Conservation (phyloP, 306 rosid species). For the Gleditsia sinensis region DNA sequence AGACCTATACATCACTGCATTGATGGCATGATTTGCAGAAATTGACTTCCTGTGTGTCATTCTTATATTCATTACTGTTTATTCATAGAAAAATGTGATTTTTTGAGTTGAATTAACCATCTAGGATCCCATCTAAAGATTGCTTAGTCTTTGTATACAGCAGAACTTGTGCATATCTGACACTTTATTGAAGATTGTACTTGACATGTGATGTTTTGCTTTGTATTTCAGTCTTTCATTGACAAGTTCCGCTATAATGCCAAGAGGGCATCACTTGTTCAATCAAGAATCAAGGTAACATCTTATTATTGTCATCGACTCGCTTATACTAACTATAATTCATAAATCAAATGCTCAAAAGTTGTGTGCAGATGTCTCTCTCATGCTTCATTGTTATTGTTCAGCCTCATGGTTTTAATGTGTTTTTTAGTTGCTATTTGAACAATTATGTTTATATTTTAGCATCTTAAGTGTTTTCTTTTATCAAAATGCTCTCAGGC, state of each 20-base stretch:
- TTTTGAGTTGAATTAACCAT: background rate
- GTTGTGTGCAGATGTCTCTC: background rate
- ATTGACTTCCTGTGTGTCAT: background rate
- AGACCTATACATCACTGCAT: constrained; percentile 12
- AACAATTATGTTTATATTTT: constrained; percentile 23
- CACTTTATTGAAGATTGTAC: constrained; percentile 33
- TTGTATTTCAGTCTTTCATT: constrained; percentile 70
- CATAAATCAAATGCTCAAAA: constrained; percentile 27
- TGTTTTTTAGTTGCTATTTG: constrained; percentile 23
- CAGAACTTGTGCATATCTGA: constrained; percentile 20
- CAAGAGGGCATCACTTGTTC: constrained; percentile 98
- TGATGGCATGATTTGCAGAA: background rate
- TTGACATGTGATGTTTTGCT: constrained; percentile 39
- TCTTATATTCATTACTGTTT: background rate
- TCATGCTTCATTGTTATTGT: constrained; percentile 9
- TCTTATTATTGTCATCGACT: constrained; percentile 27
- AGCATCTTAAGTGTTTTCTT: constrained; percentile 8
- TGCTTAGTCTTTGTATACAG: background rate
- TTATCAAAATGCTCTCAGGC: constrained; percentile 57
- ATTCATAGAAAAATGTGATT: background rate
- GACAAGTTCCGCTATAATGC: constrained; percentile 99
- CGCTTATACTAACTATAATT: constrained; percentile 3
- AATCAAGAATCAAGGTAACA: constrained; percentile 95
- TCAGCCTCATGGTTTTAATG: constrained; percentile 16
- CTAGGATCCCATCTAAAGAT: background rate